Conservation (phyloP, 495 filamentous ascomycete genomes). For the Niebla homalea region DNA sequence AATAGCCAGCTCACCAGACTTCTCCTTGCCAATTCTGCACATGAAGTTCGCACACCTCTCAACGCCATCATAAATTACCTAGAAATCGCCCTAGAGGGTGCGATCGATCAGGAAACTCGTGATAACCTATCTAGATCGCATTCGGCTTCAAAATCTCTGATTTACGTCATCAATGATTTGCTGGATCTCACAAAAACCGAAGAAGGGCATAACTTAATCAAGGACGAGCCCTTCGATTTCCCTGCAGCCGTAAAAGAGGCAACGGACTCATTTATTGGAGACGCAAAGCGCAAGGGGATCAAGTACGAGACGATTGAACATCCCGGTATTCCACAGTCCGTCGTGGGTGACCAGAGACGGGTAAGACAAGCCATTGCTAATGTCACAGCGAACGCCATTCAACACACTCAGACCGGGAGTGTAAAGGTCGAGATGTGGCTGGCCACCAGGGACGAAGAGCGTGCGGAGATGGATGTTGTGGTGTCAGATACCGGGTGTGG, state of each 20-base stretch:
- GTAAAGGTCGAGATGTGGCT: conserved; percentile 59
- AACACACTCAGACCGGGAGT: conserved; percentile 58
- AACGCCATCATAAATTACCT: conserved; percentile 96
- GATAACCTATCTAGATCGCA: conserved; percentile 81
- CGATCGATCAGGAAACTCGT: conserved; percentile 68
- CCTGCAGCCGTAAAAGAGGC: conserved; percentile 61
- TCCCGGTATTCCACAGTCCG: conserved; percentile 53
- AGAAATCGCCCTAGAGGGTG: conserved; percentile 82
- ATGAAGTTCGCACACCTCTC: conserved; percentile 86
- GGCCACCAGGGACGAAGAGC: conserved; percentile 25
- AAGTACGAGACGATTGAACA: conserved; percentile 52
- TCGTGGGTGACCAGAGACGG: conserved; percentile 67
- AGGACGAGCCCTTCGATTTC: conserved; percentile 71
- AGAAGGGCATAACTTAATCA: conserved; percentile 65
- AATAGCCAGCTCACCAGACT: conserved; percentile 69
- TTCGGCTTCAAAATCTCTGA: conserved; percentile 88
- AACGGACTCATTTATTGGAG: conserved; percentile 55
- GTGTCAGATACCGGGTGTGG: conserved; percentile 72
- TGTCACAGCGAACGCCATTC: conserved; percentile 72
- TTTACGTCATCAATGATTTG: conserved; percentile 93
- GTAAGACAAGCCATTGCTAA: conserved; percentile 75
- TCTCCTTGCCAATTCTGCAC: conserved; percentile 80
- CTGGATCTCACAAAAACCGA: conserved; percentile 86
- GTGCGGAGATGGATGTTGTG: conserved; percentile 54
- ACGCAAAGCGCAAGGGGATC: conserved; percentile 65